Conservation (phyloP, 352 stramenopile species). For the Phytophthora litchii region DNA sequence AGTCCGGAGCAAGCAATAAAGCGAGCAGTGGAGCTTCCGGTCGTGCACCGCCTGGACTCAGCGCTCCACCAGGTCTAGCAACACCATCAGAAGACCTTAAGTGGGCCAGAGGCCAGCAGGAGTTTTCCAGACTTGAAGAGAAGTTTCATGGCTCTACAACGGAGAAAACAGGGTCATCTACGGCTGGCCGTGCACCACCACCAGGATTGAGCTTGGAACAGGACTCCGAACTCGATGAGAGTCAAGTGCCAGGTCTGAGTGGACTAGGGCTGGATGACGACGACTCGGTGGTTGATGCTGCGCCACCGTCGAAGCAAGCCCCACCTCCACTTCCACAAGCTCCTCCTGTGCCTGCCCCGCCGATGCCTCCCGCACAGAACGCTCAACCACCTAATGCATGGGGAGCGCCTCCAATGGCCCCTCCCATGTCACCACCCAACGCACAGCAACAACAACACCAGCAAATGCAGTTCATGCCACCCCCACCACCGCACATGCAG, state of each 20-base stretch:
- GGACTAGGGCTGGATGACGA: conserved; percentile 79
- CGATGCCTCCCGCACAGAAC: conserved; percentile 29
- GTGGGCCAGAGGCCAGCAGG: conserved; percentile 78
- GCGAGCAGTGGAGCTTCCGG: conserved; percentile 21
- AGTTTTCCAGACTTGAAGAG: conserved; percentile 69
- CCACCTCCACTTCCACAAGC: conserved; percentile 37
- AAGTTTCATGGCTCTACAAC: conserved; percentile 39
- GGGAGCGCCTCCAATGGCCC: conserved; percentile 29
- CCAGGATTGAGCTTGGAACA: conserved; percentile 39
- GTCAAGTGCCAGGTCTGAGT: conserved; percentile 65
- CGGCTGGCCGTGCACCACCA: conserved; percentile 12
- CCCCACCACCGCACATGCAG: conserved; percentile 40
- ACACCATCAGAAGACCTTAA: conserved; percentile 74
- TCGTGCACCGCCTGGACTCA: conserved; percentile 58
- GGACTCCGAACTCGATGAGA: conserved; percentile 66
- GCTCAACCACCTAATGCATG: conserved; percentile 37
- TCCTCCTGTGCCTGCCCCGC: conserved; percentile 26
- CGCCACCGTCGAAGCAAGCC: conserved; percentile 11
- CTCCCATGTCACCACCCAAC: conserved; percentile 7
- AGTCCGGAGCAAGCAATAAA: conserved; percentile 32
- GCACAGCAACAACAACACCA: conserved; percentile 20
- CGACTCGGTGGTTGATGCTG: conserved; percentile 32
- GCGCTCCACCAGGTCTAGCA: conserved; percentile 56
- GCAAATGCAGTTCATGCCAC: conserved; percentile 32
- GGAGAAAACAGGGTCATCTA: conserved; percentile 2